Evolutionary conservation across 2,329 filamentous ascomycete species (phyloP).

Genomic region (Tolypocladium guangdongense): DNA sequence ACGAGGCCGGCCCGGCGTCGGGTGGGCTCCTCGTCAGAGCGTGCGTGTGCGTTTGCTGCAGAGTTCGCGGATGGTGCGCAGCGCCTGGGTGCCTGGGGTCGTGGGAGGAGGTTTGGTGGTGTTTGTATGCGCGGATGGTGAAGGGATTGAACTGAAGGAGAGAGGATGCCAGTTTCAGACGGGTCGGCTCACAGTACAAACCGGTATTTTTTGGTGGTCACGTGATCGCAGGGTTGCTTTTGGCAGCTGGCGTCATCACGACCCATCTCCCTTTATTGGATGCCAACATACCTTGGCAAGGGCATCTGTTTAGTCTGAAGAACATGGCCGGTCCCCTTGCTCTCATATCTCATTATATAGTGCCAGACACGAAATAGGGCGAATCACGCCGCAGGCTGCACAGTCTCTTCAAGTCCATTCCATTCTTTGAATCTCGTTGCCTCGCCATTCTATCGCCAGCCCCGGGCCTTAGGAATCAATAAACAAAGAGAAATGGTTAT

Average conservation of each 20-base stretch:
- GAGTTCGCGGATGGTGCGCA: background rate
- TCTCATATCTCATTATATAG: background rate
- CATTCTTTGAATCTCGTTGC: background rate
- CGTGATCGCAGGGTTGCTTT: conserved; percentile 21
- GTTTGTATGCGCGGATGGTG: conserved; percentile 6
- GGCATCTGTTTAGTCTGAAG: background rate
- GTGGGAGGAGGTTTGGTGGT: conserved; percentile 7
- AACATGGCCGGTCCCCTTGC: background rate
- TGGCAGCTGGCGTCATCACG: background rate
- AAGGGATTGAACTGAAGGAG: conserved; percentile 2
- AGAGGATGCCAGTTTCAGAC: conserved; percentile 1
- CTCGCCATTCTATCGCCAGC: background rate
- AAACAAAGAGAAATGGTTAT: background rate
- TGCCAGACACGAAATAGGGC: background rate
- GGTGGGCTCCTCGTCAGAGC: background rate
- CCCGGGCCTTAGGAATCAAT: background rate
- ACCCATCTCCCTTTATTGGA: background rate
- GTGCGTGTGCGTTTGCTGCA: background rate
- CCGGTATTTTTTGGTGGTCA: conserved; percentile 16
- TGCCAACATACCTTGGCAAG: background rate
- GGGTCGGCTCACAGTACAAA: conserved; percentile 14
- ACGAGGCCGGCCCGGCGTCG: background rate
- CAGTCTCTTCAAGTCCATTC: background rate
- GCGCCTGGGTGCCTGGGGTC: conserved; percentile 1
- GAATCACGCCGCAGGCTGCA: background rate